These are phyloP conservation scores for Gamsiella multidivaricata DNA, from an alignment of 192 early-diverging fungal species.

Conservation along the genomic window DNA sequence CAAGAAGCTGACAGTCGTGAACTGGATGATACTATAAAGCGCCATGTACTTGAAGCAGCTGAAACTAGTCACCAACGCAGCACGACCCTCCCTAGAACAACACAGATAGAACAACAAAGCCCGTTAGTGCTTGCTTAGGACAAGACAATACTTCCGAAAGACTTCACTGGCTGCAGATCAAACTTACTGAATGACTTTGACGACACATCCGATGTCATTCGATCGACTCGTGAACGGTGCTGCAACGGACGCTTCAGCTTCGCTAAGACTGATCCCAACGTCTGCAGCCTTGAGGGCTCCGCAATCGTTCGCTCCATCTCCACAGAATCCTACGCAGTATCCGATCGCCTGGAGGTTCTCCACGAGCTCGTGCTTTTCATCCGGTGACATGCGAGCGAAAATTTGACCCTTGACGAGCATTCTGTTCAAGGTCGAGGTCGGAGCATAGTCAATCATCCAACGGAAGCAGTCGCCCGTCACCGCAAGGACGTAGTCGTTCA, in stretches of 20 bases:
- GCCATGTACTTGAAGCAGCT: constrained; percentile 99
- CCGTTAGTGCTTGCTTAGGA: too few relatives aligned
- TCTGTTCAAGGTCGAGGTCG: constrained; percentile 32
- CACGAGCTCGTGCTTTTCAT: constrained; percentile 96
- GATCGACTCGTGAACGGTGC: constrained; percentile 95
- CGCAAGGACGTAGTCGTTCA: constrained; percentile 78
- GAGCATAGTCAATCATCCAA: constrained; percentile 88
- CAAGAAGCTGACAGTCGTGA: constrained; percentile 92
- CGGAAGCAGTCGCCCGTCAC: constrained; percentile 99
- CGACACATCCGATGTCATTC: constrained; percentile 94
- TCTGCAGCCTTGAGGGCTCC: constrained; percentile 97
- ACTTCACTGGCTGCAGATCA: too few relatives aligned
- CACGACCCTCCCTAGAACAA: constrained; percentile 88
- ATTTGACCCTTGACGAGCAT: constrained; percentile 93
- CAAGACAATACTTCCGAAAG: too few relatives aligned
- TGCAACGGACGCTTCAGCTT: constrained; percentile 98
- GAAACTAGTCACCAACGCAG: constrained; percentile 96
- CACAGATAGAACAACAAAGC: background rate
- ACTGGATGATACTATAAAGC: constrained; percentile 96
- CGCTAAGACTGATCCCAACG: constrained; percentile 94
- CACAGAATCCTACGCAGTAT: constrained; percentile 97
- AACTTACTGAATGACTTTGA: constrained; percentile 81
- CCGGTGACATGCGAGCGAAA: constrained; percentile 98
- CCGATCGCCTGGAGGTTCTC: constrained; percentile 88
- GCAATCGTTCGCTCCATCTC: constrained; percentile 99